These are phyloP conservation scores for Xylariaceae sp. DNA, from an alignment of 2,329 filamentous ascomycete species.

Conservation along the genomic window DNA sequence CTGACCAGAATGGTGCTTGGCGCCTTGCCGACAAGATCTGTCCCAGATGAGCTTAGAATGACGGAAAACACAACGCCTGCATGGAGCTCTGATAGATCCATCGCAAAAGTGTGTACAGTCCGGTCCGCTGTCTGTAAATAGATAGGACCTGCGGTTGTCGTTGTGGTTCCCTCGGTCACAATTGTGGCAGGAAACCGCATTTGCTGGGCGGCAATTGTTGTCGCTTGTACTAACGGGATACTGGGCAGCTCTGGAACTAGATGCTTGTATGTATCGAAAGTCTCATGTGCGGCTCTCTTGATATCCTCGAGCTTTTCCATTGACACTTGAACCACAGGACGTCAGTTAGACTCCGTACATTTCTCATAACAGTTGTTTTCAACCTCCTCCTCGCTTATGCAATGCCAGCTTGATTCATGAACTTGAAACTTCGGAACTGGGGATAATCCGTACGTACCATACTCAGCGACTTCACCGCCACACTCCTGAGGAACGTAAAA, in stretches of 20 bases:
- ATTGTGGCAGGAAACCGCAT: conserved; percentile 8
- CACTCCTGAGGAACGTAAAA: conserved; percentile 10
- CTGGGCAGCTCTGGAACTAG: not conserved
- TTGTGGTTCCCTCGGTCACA: not conserved
- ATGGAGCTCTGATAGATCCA: conserved; percentile 10
- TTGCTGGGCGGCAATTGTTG: conserved; percentile 2
- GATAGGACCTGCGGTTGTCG: conserved; percentile 3
- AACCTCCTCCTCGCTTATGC: no score
- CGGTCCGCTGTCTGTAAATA: conserved; percentile 3
- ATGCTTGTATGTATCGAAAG: conserved; percentile 6
- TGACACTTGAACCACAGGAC: no score
- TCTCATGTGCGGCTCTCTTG: conserved; percentile 1
- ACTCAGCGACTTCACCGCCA: conserved; percentile 5
- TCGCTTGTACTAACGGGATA: conserved; percentile 7
- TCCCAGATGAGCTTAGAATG: conserved; percentile 5
- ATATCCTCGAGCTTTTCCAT: conserved; percentile 1
- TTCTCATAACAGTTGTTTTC: no score
- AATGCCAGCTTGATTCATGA: no score
- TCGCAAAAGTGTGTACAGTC: conserved; percentile 5
- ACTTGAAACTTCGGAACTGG: no score
- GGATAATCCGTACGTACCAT: no score
- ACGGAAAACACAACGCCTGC: conserved; percentile 9
- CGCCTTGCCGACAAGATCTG: conserved; percentile 6
- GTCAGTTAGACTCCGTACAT: no score
- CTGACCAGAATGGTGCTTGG: conserved; percentile 8